Conservation (phyloP, 1,284 basidiomycete species). For the Pyrrhoderma noxium region DNA sequence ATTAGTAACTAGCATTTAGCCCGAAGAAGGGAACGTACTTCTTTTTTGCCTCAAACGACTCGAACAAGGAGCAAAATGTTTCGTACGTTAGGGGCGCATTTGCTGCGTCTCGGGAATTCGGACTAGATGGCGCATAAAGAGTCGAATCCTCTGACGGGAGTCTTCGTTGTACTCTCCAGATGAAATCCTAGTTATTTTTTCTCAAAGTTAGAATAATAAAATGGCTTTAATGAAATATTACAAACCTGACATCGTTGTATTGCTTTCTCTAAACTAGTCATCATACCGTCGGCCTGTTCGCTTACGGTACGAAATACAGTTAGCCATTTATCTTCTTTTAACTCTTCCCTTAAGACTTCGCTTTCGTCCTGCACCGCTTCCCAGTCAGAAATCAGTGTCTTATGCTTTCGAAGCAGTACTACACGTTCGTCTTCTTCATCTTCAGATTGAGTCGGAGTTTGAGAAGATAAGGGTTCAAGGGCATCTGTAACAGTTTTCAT, state of each 20-base stretch:
- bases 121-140: conserved; percentile 2
- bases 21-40: conserved; percentile 41
- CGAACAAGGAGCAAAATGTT: conserved; percentile 53
- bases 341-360: conserved; percentile 76
- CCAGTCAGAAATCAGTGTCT: conserved; percentile 67
- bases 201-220: neutral
- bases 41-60: conserved; percentile 79
- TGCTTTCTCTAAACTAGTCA: conserved; percentile 89
- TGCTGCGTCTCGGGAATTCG: conserved; percentile 12
- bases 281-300: conserved; percentile 93
- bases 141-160: conserved; percentile 30
- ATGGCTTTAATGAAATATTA: conserved; percentile 11
- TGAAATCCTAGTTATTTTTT: conserved; percentile 60
- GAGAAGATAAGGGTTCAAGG: conserved; percentile 46
- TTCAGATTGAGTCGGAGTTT: conserved; percentile 42
- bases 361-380: conserved; percentile 73
- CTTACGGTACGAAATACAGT: conserved; percentile 90
- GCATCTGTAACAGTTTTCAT: conserved; percentile 60
- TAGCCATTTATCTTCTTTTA: conserved; percentile 95
- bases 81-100: conserved; percentile 50
- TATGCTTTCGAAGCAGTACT: conserved; percentile 62
- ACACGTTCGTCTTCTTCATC: conserved; percentile 34
- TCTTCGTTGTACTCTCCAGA: conserved; percentile 64
- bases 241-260: conserved; percentile 76
- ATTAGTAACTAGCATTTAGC: neutral